Base-by-base conservation (phyloP, 1,139 yeast genomes). In the Sugiyamaella castrensis region DNA sequence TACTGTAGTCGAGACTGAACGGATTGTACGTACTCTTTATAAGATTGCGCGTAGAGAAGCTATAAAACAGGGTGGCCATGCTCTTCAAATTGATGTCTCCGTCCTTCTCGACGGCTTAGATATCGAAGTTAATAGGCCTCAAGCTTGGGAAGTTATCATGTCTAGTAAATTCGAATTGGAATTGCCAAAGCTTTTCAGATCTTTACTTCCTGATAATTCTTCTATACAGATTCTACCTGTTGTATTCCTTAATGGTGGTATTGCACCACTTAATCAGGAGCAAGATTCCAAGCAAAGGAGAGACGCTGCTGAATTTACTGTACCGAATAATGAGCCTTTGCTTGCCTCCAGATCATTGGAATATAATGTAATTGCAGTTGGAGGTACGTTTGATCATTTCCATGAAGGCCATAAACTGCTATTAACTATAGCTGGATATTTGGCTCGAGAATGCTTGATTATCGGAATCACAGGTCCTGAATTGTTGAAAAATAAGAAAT, bases 321-420 rank as follows among this genome's bases (percentile, higher is more conserved):
- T 19, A 5, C 24, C 24, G 24, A 46, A 46, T 10, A 53, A 48
- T 12, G 50, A 47, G 12, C 51, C 53, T 8, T 47, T 52, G 16
- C 42, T 46, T 7, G 27, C 39, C 24, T 40, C 50, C 28, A 41
- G 48, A 5, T 57, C 55, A 30, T 54, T 52, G 52, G 55, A 54
- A 31, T 62, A 57, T 45, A 56, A 53, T 9, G 61, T 57, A 4
- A 64, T 61, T 2, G 66, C 66, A 6, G 82, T 91, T 1, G 98
- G 98, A 0, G 99, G 99, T 0, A 94, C 98, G 0, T 94, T 94
- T 70, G 99, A 94, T 64, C 98, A 94, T 68, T 64, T 94, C 34
- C 99, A 94, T 61, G 96, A 86, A 62, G 99, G 98, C 0, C 99
- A 94, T 68, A 88, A 87, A 65, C 82, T 92, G 29, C 71, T 94